phyloP scores from a whole-genome alignment of 208 protist species.

The Trypanosoma avium region DNA sequence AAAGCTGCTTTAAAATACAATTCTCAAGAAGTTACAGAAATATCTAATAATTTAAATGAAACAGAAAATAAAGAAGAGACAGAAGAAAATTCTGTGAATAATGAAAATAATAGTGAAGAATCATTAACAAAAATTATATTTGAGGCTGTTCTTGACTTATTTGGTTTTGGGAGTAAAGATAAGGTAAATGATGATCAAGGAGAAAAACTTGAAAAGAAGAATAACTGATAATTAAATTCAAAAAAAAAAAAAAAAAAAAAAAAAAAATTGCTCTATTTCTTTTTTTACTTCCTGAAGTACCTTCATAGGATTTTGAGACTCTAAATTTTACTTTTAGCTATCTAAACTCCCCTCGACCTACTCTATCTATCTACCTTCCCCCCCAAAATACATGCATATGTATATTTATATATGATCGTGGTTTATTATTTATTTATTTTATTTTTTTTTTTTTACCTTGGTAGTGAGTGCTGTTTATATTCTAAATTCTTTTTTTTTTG shows the following conservation, averaged over 20 bases:
- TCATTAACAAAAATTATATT: slow-evolving; percentile 33
- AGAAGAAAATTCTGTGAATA: slow-evolving; percentile 1
- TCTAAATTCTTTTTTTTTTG: not conserved
- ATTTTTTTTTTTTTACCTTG: slow-evolving; percentile 12
- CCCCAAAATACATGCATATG: no score
- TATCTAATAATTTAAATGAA: not conserved
- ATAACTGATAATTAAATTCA: not conserved
- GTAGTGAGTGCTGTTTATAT: not conserved
- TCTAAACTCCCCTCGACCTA: no score
- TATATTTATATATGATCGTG: no score
- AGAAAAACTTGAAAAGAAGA: slow-evolving; percentile 19
- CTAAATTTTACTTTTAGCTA: no score
- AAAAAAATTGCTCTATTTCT: slow-evolving; percentile 4
- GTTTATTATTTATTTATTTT: no score
- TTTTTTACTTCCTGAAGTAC: not conserved
- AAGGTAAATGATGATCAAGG: slow-evolving; percentile 8
- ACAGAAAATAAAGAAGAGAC: slow-evolving; percentile 24
- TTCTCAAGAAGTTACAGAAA: slow-evolving; percentile 7
- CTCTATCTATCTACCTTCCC: no score
- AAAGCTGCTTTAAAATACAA: slow-evolving; percentile 35
- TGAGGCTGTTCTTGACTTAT: slow-evolving; percentile 33
- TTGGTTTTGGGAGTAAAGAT: slow-evolving; percentile 33
- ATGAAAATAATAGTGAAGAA: slow-evolving; percentile 13
- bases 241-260: slow-evolving; percentile 36
- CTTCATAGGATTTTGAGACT: no score